phyloP scores from a whole-genome alignment of 164 flowering plant genomes.

The Vitis cinerea region DNA sequence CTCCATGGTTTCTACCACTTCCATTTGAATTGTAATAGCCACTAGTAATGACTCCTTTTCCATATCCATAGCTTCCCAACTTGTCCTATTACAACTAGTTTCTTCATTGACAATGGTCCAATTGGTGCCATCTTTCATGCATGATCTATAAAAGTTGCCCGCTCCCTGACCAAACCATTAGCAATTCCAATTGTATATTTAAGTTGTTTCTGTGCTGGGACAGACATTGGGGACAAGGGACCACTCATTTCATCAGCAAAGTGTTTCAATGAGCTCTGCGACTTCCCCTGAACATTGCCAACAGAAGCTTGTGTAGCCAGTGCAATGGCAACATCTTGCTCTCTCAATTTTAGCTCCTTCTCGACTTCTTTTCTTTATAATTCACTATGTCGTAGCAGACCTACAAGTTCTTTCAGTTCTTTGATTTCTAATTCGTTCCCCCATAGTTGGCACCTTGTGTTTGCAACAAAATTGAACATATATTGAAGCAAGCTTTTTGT shows the following conservation, averaged over 20 bases:
- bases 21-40: too few relatives aligned
- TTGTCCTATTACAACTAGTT: too few relatives aligned
- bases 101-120: too few relatives aligned
- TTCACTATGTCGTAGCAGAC: constrained; percentile 80
- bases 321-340: constrained; percentile 71
- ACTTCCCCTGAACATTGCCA: constrained; percentile 44
- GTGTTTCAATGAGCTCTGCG: constrained; percentile 64
- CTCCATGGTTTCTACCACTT: too few relatives aligned
- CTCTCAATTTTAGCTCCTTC: constrained; percentile 85
- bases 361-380: constrained; percentile 76
- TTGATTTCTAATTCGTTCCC: constrained; percentile 81
- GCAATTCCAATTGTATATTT: constrained; percentile 87
- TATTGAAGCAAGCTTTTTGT: constrained; percentile 91
- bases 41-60: too few relatives aligned
- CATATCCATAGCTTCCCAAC: too few relatives aligned
- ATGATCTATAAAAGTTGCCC: constrained; percentile 58
- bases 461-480: constrained; percentile 62
- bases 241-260: constrained; percentile 59
- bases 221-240: constrained; percentile 68
- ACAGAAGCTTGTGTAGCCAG: constrained; percentile 75
- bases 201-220: constrained; percentile 87
- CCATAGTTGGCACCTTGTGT: constrained; percentile 43
- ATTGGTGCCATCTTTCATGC: constrained; percentile 35
- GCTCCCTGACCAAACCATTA: constrained; percentile 59
- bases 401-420: constrained; percentile 83